Evolutionary conservation across 116 monocot genomes (phyloP).

Genomic region (Papilionanthe hybrid): DNA sequence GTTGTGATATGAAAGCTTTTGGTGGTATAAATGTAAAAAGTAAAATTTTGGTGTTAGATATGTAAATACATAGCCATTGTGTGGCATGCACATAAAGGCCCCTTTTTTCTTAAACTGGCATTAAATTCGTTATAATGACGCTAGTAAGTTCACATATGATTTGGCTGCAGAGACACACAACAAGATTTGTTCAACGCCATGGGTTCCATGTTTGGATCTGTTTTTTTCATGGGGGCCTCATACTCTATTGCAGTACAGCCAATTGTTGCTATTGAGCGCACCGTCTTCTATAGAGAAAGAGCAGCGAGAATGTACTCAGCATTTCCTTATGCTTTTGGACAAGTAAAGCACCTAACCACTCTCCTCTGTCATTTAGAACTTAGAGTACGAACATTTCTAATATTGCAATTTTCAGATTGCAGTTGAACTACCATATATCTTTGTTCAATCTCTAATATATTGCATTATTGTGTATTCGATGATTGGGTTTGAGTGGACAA

Average conservation of each 20-base stretch:
- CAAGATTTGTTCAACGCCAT: constrained; percentile 39
- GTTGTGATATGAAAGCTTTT: too few relatives aligned
- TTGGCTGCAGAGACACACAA: constrained; percentile 12
- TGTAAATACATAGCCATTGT: too few relatives aligned
- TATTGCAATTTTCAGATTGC: constrained; percentile 18
- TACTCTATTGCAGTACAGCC: constrained; percentile 22
- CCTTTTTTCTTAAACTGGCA: too few relatives aligned
- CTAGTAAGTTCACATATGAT: background rate
- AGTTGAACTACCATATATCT: constrained; percentile 23
- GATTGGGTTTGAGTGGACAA: constrained; percentile 27
- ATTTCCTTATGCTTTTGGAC: constrained; percentile 42
- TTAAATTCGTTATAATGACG: background rate
- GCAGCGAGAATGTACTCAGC: constrained; percentile 26
- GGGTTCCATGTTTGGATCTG: constrained; percentile 32
- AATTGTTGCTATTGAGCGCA: constrained; percentile 28
- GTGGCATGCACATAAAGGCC: too few relatives aligned
- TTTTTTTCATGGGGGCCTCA: constrained; percentile 24
- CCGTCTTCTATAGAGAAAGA: constrained; percentile 29
- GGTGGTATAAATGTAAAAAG: too few relatives aligned
- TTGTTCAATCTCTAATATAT: constrained; percentile 19
- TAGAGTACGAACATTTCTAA: background rate
- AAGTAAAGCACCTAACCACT: constrained; percentile 14
- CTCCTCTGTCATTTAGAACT: too few relatives aligned
- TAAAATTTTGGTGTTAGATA: too few relatives aligned
- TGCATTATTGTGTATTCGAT: constrained; percentile 17